A percentile compares a stretch with the other conserved stretches of the same genome.
Conservation (phyloP, 495 filamentous ascomycete species). For the Tuber aestivum region DNA sequence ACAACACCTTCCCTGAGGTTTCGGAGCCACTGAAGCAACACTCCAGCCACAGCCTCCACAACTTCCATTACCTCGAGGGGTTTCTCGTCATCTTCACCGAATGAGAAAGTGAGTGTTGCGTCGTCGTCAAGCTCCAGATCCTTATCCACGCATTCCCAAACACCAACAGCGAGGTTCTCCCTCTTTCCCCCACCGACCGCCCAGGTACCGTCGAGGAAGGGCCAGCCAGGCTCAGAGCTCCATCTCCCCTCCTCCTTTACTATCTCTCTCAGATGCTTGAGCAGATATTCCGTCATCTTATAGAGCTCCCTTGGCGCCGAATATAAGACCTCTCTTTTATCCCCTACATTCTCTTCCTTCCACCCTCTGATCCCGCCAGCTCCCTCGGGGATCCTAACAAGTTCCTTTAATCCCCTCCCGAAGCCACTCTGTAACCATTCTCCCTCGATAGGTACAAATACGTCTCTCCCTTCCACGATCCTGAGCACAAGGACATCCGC, state of each 20-base stretch:
- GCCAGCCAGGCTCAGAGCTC: constrained; percentile 41
- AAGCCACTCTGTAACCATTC: constrained; percentile 78
- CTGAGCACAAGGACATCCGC: constrained; percentile 90
- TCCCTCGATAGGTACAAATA: constrained; percentile 77
- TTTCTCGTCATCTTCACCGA: constrained; percentile 25
- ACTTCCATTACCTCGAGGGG: constrained; percentile 18
- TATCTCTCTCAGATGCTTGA: constrained; percentile 68
- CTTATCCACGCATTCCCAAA: constrained; percentile 40
- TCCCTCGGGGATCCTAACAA: constrained; percentile 73
- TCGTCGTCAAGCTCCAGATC: constrained; percentile 34
- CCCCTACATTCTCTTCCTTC: constrained; percentile 17
- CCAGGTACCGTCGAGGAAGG: constrained; percentile 35
- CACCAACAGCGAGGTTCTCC: constrained; percentile 23
- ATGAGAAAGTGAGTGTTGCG: constrained; percentile 20
- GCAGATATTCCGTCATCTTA: constrained; percentile 67
- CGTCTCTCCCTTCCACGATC: constrained; percentile 75
- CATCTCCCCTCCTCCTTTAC: constrained; percentile 65
- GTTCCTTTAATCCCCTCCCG: constrained; percentile 71
- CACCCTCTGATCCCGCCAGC: constrained; percentile 55
- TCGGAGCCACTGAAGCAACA: constrained; percentile 31
- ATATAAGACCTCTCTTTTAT: constrained; percentile 48
- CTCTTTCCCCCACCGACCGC: constrained; percentile 28
- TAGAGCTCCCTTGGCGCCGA: constrained; percentile 81
- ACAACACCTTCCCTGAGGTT: constrained; percentile 34
- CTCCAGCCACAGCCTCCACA: constrained; percentile 34